phyloP scores from a whole-genome alignment of 1,139 yeast species.

The Kodamaea fungicola region DNA sequence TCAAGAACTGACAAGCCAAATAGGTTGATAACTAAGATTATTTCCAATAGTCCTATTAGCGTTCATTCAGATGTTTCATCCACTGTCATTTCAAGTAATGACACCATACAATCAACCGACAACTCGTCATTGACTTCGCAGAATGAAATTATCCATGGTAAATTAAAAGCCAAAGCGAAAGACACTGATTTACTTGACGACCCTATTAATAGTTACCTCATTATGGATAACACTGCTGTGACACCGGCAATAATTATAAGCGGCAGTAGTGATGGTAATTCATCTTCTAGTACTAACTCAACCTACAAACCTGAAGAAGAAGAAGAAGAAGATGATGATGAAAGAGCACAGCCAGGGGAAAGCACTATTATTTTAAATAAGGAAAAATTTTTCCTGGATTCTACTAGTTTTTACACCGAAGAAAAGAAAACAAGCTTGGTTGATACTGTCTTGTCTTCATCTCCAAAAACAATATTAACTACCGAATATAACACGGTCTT shows the following conservation, averaged over 20 bases:
- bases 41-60: conserved; percentile 28
- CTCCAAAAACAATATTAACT: no score
- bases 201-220: not conserved
- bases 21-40: not conserved
- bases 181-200: not conserved
- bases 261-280: conserved; percentile 14
- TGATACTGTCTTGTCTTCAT: no score
- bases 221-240: conserved; percentile 2
- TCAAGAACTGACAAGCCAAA: no score
- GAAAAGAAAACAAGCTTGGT: no score
- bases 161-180: conserved; percentile 3
- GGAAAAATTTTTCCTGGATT: not conserved
- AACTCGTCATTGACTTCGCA: conserved; percentile 28
- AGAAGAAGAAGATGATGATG: conserved; percentile 8
- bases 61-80: conserved; percentile 28
- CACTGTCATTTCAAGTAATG: conserved; percentile 27
- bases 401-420: not conserved
- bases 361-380: conserved; percentile 2
- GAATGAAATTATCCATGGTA: conserved; percentile 12
- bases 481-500: no score
- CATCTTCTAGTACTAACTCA: conserved; percentile 20
- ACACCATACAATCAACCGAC: conserved; percentile 32
- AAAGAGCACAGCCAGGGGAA: not conserved
- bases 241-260: conserved; percentile 25
- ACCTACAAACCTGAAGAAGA: conserved; percentile 17